A percentile compares a stretch with the other conserved stretches of the same genome.
Evolutionary conservation across 1,139 yeast genomes (phyloP).

Genomic region (Nakaseomyces delphensis): DNA sequence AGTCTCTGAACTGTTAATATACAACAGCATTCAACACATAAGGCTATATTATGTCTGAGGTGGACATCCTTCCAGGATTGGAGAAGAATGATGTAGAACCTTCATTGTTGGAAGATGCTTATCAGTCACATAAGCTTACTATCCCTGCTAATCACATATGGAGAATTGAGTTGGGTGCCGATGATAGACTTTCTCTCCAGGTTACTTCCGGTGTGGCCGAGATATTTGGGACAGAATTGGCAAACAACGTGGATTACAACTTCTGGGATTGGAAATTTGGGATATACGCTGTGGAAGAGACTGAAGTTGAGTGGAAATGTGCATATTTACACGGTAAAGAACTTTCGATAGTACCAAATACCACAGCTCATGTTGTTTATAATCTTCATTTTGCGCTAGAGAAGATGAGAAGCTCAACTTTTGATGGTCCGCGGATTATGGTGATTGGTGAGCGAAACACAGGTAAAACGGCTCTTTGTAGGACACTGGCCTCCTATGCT

Average conservation of each 20-base stretch:
- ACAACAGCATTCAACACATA: too few species aligned
- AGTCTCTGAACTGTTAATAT: too few species aligned
- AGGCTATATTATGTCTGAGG: constrained; percentile 9
- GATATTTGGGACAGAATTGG: constrained; percentile 86
- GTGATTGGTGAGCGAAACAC: constrained; percentile 62
- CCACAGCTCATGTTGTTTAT: constrained; percentile 38
- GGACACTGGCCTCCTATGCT: constrained; percentile 67
- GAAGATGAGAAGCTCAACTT: constrained; percentile 39
- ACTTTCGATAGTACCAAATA: constrained; percentile 16
- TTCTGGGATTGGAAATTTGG: constrained; percentile 52
- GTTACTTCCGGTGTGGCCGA: constrained; percentile 70
- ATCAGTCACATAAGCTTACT: constrained; percentile 16
- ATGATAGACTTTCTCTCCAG: constrained; percentile 47
- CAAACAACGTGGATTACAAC: constrained; percentile 55
- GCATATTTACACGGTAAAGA: constrained; percentile 15
- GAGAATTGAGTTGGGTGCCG: constrained; percentile 70
- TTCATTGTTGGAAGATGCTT: constrained; percentile 13
- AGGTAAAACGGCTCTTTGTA: constrained; percentile 74
- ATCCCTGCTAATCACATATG: constrained; percentile 58
- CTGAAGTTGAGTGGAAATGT: constrained; percentile 40
- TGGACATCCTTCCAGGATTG: constrained; percentile 24
- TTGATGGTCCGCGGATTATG: constrained; percentile 57
- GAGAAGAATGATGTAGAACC: constrained; percentile 10
- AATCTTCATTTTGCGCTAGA: constrained; percentile 76
- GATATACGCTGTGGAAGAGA: constrained; percentile 53